Base-by-base conservation (phyloP, 257 asterid species). In the Petunia secreta region DNA sequence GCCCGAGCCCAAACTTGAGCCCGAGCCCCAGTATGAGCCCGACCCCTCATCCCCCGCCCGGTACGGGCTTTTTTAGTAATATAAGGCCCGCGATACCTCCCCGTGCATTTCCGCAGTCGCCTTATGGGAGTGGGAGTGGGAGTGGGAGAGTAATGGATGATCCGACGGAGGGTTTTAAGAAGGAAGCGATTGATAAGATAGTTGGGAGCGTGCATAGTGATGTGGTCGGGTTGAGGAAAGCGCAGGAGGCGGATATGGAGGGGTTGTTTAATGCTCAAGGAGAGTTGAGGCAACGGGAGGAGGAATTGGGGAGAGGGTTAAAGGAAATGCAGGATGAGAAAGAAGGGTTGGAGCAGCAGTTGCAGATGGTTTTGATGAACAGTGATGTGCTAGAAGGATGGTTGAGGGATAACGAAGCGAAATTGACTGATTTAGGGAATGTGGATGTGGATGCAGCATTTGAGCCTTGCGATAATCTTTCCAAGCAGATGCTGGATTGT, bases 321-420 rank as follows among this genome's bases (percentile, higher is more conserved):
- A 93, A 88, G 89, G 99, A 92, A 76, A 92, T 95, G 99, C 87
- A 65, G 84, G 96, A 92, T 41, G 99, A 95, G 82, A 95, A 87
- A 88, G 99, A 93, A 80, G 97, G 90, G 14, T 81, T 95, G 85
- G 99, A 95, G 89, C 98, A 93, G 87, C 97, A 95, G 79, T 81
- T 95, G 40, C 99, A 95, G 87, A 89, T 91, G 91, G 87, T 92
- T 63, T 80, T 92, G 92, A 95, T 90, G 97, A 95, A 93, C 48
- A 44, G 91, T 0, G 97, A 93, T 76, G 75, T 95, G 3, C 75
- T 91, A 85, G 95, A 91, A 57, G 94, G 87, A 46, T 95, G 98
- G 97, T 53, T 92, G 75, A 90, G 90, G 84, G 99, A 95, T 43
- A 95, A 93, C 39, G 93, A 93, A 74, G 89, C 81, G 76, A 92